These are phyloP conservation scores for Stephanodiscus minutulus DNA, from an alignment of 108 stramenopile species.

Conservation along the genomic window DNA sequence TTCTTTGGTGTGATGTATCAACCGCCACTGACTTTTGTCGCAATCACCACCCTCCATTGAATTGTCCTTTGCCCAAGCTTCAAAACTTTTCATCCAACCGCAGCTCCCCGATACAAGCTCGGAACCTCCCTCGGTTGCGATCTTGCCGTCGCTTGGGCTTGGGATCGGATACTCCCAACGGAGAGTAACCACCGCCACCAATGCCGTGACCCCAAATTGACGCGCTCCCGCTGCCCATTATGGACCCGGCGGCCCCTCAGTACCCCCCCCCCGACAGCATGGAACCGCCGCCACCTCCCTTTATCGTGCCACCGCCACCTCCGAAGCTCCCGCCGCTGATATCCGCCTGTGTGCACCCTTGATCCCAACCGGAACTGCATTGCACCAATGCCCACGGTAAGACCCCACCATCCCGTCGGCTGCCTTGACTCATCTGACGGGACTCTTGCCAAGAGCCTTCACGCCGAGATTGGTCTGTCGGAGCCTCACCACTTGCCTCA, in stretches of 20 bases:
- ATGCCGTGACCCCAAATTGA: neutral
- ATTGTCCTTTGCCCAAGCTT: too few relatives aligned
- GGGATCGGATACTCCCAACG: too few relatives aligned
- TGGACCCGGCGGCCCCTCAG: neutral
- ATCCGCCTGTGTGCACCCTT: conserved; percentile 40
- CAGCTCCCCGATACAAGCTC: too few relatives aligned
- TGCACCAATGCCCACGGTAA: conserved; percentile 13
- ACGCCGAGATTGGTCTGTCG: conserved; percentile 57
- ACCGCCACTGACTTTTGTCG: too few relatives aligned
- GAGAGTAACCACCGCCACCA: too few relatives aligned
- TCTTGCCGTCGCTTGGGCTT: too few relatives aligned
- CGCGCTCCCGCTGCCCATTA: neutral
- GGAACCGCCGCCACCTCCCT: conserved; percentile 20
- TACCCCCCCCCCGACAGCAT: conserved; percentile 24
- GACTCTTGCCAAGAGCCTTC: conserved; percentile 70
- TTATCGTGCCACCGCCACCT: conserved; percentile 27
- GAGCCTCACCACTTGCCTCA: conserved; percentile 58
- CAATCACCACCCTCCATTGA: too few relatives aligned
- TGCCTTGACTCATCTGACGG: conserved; percentile 45
- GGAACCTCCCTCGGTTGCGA: too few relatives aligned
- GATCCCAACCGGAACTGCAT: conserved; percentile 27
- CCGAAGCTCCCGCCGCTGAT: conserved; percentile 45
- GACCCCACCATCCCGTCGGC: neutral
- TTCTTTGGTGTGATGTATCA: too few relatives aligned
- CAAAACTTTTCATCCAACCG: too few relatives aligned